A percentile compares a stretch with the other conserved stretches of the same genome.
Evolutionary conservation across 257 asterid species (phyloP).

Genomic region (Solanum chmielewskii): DNA sequence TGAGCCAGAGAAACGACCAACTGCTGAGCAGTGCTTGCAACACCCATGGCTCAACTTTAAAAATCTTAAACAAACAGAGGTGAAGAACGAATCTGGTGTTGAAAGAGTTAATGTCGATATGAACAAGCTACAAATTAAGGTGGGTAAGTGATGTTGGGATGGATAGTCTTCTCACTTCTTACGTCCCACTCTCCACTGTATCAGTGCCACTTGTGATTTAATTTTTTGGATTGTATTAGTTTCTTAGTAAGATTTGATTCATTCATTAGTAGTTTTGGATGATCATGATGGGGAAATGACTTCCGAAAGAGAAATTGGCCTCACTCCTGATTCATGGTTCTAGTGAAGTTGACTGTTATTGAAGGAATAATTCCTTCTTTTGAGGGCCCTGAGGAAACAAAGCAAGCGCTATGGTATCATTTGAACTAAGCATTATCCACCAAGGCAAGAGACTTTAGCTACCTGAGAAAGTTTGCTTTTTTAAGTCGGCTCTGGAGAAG

Average conservation of each 20-base stretch:
- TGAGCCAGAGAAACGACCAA: conserved; percentile 90
- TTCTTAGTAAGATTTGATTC: conserved; percentile 22
- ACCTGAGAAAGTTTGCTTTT: not conserved
- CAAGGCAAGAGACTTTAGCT: not conserved
- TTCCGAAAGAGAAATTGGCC: conserved; percentile 11
- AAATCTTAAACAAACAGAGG: conserved; percentile 18
- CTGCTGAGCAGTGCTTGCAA: conserved; percentile 75
- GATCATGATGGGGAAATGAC: conserved; percentile 23
- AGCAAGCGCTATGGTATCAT: not conserved
- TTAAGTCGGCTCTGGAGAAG: not conserved
- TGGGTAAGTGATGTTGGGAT: conserved; percentile 30
- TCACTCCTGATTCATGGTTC: conserved; percentile 1
- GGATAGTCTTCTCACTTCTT: not conserved
- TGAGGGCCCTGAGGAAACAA: not conserved
- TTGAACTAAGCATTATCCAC: not conserved
- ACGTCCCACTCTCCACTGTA: conserved; percentile 20
- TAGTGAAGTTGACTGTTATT: not conserved
- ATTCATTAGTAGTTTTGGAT: conserved; percentile 20
- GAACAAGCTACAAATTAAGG: conserved; percentile 48
- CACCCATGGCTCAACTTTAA: conserved; percentile 71
- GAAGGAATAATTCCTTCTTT: not conserved
- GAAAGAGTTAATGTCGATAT: conserved; percentile 42
- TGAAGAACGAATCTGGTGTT: conserved; percentile 31
- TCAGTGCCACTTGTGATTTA: conserved; percentile 24
- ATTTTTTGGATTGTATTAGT: conserved; percentile 10